Conservation (phyloP, 208 protist species). For the Acanthamoeba pearcei region DNA sequence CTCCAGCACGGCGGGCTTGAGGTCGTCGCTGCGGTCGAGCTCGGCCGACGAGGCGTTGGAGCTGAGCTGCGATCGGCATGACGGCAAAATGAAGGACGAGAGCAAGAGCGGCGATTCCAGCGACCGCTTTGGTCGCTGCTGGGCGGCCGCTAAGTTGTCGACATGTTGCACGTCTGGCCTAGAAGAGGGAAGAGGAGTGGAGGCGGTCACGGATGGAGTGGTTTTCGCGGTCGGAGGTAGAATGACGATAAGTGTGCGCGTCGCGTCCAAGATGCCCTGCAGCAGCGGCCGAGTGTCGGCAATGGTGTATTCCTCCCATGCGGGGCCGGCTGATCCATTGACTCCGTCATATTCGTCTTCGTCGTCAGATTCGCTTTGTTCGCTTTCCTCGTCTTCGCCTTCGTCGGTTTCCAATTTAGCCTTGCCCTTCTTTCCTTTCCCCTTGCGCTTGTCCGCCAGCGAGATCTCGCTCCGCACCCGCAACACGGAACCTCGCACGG, state of each 20-base stretch:
- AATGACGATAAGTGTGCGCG: conserved; percentile 21
- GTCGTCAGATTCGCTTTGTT: neutral
- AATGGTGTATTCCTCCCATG: conserved; percentile 25
- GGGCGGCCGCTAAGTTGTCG: neutral
- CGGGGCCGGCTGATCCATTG: neutral
- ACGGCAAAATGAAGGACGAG: conserved; percentile 43
- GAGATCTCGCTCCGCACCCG: neutral
- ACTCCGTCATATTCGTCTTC: neutral
- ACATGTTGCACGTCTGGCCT: neutral
- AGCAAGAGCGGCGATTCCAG: conserved; percentile 18
- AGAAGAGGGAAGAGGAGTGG: neutral
- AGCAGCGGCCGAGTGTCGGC: conserved; percentile 37
- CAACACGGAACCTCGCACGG: neutral
- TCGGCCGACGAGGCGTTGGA: neutral
- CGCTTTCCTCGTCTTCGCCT: neutral
- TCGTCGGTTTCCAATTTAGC: neutral
- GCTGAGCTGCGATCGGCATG: neutral
- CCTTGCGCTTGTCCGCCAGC: neutral
- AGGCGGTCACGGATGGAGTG: neutral
- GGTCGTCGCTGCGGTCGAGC: neutral
- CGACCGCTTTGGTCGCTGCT: neutral
- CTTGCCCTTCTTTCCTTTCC: conserved; percentile 2
- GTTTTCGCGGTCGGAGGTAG: conserved; percentile 21
- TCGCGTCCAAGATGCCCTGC: conserved; percentile 17
- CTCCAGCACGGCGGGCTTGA: neutral